Conservation (phyloP, 2,329 filamentous ascomycete species). For the Lasiodiplodia sp. region DNA sequence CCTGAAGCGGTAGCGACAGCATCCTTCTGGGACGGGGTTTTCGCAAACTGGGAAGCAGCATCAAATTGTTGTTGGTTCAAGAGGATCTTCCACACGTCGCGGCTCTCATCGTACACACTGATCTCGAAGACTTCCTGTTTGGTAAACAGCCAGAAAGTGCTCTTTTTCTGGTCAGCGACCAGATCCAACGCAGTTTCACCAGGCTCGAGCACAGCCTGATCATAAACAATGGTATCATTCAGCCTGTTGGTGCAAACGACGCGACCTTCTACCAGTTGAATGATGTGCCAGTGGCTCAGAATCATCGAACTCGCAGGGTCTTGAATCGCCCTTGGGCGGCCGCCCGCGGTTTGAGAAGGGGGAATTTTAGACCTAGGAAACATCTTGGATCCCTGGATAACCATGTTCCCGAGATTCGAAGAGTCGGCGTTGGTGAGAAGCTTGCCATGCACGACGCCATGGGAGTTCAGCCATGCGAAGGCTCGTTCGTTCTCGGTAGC, state of each 20-base stretch:
- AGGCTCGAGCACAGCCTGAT: slow-evolving; percentile 82
- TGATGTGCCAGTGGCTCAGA: slow-evolving; percentile 91
- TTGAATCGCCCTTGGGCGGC: slow-evolving; percentile 69
- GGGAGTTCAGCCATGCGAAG: slow-evolving; percentile 89
- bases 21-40: slow-evolving; percentile 81
- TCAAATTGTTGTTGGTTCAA: slow-evolving; percentile 87
- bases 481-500: slow-evolving; percentile 70
- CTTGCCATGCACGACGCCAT: slow-evolving; percentile 88
- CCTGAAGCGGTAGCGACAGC: slow-evolving; percentile 90
- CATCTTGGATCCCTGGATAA: slow-evolving; percentile 82
- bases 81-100: slow-evolving; percentile 96
- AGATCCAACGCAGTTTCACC: slow-evolving; percentile 84
- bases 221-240: slow-evolving; percentile 84
- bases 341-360: slow-evolving; percentile 69
- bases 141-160: slow-evolving; percentile 97
- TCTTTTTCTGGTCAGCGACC: slow-evolving; percentile 89
- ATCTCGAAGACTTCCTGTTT: slow-evolving; percentile 92
- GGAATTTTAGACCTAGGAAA: slow-evolving; percentile 77
- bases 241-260: slow-evolving; percentile 87
- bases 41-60: slow-evolving; percentile 83
- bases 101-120: slow-evolving; percentile 85
- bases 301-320: slow-evolving; percentile 81
- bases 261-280: slow-evolving; percentile 81
- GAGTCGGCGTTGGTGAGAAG: slow-evolving; percentile 69
- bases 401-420: slow-evolving; percentile 72